Base-by-base conservation (phyloP, 2,329 filamentous ascomycete genomes). In the Botryotinia narcissicola region DNA sequence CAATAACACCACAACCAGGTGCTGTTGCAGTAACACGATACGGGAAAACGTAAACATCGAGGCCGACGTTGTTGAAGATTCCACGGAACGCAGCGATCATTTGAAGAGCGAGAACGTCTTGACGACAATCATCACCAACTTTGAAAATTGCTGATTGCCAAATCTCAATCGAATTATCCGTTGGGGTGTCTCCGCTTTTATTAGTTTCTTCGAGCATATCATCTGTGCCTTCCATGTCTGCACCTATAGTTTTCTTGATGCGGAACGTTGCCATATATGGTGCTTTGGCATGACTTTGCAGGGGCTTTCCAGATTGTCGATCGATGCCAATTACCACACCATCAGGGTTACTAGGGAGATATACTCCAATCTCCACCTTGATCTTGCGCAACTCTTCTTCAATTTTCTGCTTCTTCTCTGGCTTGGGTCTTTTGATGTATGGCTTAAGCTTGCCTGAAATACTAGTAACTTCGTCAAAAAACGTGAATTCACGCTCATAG, bases 111-210 rank as follows among this genome's bases (percentile, higher is more conserved):
- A 99, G 87, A 70, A 99, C 93, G 79, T 99, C 97, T 83, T 99
- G 96, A 69, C 96, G 92, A 81, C 96, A 98, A 82, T 99, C 96
- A 81, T 99, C 96, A 75, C 96, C 96, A 67, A 99, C 97, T 82
- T 99, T 99, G 90, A 99, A 99, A 80, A 99, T 99, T 73, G 95
- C 96, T 2, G 94, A 97, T 82, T 99, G 96, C 97, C 96, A 98
- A n/a, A 95, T 92, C 82, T 99, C 97, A 77, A 97, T 90, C 0
- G 90, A 93, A 78, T 88, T 89, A 71, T 84, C 83, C 42, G 79
- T 79, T 12, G 80, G 80, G 32, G 78, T 77, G 29, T 80, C 79
- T 9, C 80, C 82, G 59, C 77, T 75, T 72, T 84, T 84, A 69
- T 83, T 83, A 3, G 84, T 81, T 64, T 87, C 86, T 74, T 86